These are phyloP conservation scores for Yamadazyma spencermartinsiae DNA, from an alignment of 1,139 yeast species.

Conservation along the genomic window DNA sequence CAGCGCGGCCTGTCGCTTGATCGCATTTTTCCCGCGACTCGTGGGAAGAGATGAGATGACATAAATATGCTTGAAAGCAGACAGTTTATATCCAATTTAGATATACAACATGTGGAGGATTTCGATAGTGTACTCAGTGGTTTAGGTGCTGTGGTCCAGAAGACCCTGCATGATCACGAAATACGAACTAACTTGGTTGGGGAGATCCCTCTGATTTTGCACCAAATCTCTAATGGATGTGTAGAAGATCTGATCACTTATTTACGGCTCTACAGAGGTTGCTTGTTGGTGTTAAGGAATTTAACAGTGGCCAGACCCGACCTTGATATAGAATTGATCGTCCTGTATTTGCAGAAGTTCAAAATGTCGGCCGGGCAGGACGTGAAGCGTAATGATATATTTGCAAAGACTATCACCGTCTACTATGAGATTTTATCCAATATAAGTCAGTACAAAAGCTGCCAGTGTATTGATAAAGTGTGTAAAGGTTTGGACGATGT, in stretches of 20 bases:
- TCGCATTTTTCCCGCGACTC: no score
- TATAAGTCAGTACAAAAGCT: constrained; percentile 11
- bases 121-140: no score
- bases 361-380: constrained; percentile 2
- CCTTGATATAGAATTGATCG: constrained; percentile 4
- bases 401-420: constrained; percentile 16
- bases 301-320: constrained; percentile 11
- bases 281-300: constrained; percentile 21
- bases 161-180: background rate
- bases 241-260: constrained; percentile 6
- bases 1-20: no score
- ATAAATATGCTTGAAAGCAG: no score
- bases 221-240: background rate
- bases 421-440: constrained; percentile 27
- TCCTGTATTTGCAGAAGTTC: constrained; percentile 13
- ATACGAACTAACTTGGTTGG: background rate
- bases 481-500: constrained; percentile 6
- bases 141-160: background rate
- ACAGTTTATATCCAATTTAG: no score
- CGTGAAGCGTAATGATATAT: constrained; percentile 11
- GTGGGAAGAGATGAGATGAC: no score
- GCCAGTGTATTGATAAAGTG: constrained; percentile 5
- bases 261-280: constrained; percentile 22
- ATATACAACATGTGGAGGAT: no score
- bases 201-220: background rate